Conservation (phyloP, 768 basidiomycete species). For the Lentinula aciculospora region DNA sequence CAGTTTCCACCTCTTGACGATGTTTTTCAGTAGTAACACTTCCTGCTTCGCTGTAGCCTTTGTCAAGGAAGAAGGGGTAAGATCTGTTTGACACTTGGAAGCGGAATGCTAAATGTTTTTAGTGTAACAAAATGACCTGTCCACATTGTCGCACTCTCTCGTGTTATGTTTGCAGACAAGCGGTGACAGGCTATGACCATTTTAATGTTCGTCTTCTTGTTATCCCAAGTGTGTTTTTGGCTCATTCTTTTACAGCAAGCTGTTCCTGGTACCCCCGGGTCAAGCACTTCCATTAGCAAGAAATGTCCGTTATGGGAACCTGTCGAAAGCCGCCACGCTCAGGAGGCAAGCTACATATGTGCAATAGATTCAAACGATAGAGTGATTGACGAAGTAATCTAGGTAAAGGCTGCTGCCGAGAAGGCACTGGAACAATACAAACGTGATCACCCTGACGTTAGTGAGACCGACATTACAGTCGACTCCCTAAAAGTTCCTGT, state of each 20-base stretch:
- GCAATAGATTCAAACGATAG: background rate
- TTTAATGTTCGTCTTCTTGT: conserved; percentile 38
- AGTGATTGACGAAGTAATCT: background rate
- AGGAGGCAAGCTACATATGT: conserved; percentile 42
- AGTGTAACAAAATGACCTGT: conserved; percentile 94
- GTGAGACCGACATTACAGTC: conserved; percentile 54
- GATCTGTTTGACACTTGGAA: conserved; percentile 17
- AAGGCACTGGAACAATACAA: conserved; percentile 60
- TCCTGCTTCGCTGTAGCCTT: conserved; percentile 45
- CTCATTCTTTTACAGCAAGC: conserved; percentile 10
- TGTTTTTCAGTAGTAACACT: background rate
- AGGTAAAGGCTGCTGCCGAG: conserved; percentile 70
- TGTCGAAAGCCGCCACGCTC: conserved; percentile 56
- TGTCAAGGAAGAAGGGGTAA: conserved; percentile 73
- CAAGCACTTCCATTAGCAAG: conserved; percentile 14
- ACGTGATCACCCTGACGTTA: conserved; percentile 54
- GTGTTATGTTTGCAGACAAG: conserved; percentile 78
- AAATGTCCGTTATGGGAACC: conserved; percentile 70
- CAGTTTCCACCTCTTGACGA: conserved; percentile 1
- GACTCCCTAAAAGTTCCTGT: conserved; percentile 49
- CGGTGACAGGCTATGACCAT: conserved; percentile 75
- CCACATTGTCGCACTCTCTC: conserved; percentile 66
- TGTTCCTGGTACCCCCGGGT: conserved; percentile 3
- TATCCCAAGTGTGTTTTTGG: conserved; percentile 8
- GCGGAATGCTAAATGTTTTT: background rate